Conservation (phyloP, 192 early-diverging fungal species). For the Dissophora ornata region DNA sequence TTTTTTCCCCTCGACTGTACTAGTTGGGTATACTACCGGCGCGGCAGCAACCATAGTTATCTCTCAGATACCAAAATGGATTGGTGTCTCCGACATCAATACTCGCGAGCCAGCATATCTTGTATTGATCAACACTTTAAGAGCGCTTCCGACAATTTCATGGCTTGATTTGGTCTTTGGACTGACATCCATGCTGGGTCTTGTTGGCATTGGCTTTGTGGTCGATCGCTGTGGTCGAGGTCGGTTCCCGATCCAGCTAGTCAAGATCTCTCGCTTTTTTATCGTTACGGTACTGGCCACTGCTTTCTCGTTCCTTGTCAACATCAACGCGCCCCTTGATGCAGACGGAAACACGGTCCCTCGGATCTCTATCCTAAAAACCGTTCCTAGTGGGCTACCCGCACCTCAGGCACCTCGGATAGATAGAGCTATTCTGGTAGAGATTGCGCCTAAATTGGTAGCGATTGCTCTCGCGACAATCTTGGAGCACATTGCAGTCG, state of each 20-base stretch:
- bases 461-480: constrained; percentile 78
- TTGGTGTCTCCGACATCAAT: constrained; percentile 80
- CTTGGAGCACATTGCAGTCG: constrained; percentile 90
- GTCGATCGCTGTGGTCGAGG: constrained; percentile 17
- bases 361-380: constrained; percentile 70
- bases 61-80: constrained; percentile 68
- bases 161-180: constrained; percentile 23
- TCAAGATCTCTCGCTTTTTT: constrained; percentile 51
- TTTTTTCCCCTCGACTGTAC: constrained; percentile 84
- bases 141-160: constrained; percentile 13
- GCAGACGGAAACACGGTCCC: constrained; percentile 28
- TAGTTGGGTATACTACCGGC: constrained; percentile 89
- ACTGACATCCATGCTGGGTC: constrained; percentile 1
- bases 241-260: constrained; percentile 15
- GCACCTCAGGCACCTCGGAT: constrained; percentile 66
- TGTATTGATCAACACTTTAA: constrained; percentile 14
- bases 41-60: constrained; percentile 78
- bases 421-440: constrained; percentile 58
- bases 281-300: constrained; percentile 79
- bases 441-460: constrained; percentile 61
- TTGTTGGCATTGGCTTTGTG: constrained; percentile 5
- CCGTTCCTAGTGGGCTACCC: constrained; percentile 79
- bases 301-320: constrained; percentile 71
- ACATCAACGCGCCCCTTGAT: constrained; percentile 11
- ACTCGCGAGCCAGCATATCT: constrained; percentile 72